Conservation (phyloP, 1,284 basidiomycete genomes). For the Spongispora temasekensis region DNA sequence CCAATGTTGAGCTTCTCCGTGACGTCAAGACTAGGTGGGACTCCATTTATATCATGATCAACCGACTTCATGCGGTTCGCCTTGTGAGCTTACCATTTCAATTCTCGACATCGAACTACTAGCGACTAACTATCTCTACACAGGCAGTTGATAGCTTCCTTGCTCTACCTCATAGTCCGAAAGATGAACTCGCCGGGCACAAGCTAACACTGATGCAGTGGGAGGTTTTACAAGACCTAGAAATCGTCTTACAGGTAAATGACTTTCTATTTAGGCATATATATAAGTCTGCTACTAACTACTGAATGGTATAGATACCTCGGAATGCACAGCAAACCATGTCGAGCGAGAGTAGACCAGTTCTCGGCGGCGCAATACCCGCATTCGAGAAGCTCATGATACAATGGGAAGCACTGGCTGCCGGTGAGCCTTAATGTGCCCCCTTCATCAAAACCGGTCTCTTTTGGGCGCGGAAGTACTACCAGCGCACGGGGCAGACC, state of each 20-base stretch:
- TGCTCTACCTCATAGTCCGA: background rate
- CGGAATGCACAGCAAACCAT: background rate
- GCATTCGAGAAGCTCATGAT: background rate
- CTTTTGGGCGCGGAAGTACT: background rate
- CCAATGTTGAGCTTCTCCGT: background rate
- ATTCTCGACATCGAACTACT: too few species aligned
- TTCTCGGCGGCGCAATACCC: background rate
- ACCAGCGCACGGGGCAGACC: background rate
- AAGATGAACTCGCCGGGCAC: background rate
- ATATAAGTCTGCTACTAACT: background rate
- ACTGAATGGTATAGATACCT: background rate
- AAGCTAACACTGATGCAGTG: background rate
- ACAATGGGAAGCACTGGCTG: background rate
- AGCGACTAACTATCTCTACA: too few species aligned
- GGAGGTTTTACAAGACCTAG: background rate
- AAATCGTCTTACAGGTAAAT: background rate
- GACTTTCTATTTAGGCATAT: background rate
- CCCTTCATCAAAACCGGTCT: background rate
- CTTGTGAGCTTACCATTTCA: background rate
- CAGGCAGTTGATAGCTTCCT: background rate
- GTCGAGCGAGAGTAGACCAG: background rate
- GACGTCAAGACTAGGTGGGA: conserved; percentile 5
- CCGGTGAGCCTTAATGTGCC: background rate
- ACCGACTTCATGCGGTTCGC: background rate
- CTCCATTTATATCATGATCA: conserved; percentile 10